These are phyloP conservation scores for Dendrocalamus latiflorus DNA, from an alignment of 202 grass and related monocot species.

Conservation along the genomic window DNA sequence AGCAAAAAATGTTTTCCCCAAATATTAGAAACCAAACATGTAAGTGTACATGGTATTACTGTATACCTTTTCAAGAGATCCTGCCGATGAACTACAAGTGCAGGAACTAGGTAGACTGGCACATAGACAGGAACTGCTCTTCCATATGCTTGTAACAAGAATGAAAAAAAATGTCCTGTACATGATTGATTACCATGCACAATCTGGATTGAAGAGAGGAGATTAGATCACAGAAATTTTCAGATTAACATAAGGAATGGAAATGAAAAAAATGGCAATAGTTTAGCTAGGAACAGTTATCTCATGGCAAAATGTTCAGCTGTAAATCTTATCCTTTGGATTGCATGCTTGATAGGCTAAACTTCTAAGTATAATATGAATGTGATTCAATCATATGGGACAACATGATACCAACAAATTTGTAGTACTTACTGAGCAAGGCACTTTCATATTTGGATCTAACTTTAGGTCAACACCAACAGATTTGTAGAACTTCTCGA, in stretches of 20 bases:
- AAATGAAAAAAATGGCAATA: background rate
- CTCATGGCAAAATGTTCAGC: background rate
- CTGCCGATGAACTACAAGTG: conserved; percentile 95
- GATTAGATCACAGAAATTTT: conserved; percentile 17
- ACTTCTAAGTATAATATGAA: background rate
- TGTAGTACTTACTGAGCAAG: conserved; percentile 75
- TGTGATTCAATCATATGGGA: background rate
- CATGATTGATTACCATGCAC: no score
- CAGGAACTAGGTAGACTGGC: no score
- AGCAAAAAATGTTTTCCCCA: background rate
- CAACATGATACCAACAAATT: background rate
- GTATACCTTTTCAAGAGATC: conserved; percentile 78
- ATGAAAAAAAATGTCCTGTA: conserved; percentile 19
- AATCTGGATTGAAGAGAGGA: conserved; percentile 55
- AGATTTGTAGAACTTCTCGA: conserved; percentile 84
- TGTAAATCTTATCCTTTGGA: background rate
- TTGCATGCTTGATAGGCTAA: conserved; percentile 14
- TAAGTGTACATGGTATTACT: background rate
- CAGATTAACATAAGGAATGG: conserved; percentile 3
- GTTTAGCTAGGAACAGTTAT: background rate
- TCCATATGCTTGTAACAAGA: conserved; percentile 87
- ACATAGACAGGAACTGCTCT: conserved; percentile 93
- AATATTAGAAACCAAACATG: conserved; percentile 8
- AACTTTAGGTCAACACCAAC: conserved; percentile 75
- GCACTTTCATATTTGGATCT: conserved; percentile 87